Percentiles rank a stretch among this genome's conserved stretches.
Evolutionary conservation across 2,329 filamentous ascomycete species (phyloP).

Genomic region (Penicillium decumbens): DNA sequence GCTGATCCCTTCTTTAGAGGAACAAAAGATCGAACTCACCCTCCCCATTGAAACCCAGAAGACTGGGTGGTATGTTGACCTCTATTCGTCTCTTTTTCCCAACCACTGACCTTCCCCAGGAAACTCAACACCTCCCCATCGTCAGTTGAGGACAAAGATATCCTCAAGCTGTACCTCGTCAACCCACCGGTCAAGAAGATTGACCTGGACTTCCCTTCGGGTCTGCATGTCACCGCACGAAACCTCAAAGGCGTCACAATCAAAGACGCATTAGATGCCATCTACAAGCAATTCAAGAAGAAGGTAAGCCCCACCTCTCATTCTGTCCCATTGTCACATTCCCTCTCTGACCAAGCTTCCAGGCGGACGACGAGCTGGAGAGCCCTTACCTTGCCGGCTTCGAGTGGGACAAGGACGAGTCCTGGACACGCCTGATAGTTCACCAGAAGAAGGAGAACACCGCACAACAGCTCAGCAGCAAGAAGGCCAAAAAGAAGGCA

Average conservation of each 20-base stretch:
- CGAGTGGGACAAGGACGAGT: slow-evolving; percentile 93
- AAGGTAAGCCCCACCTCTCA: slow-evolving; percentile 59
- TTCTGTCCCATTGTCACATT: neutral
- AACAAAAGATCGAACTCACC: slow-evolving; percentile 29
- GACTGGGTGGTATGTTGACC: slow-evolving; percentile 30
- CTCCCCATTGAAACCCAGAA: slow-evolving; percentile 37
- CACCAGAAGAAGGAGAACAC: slow-evolving; percentile 72
- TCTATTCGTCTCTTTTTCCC: neutral
- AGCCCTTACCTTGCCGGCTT: slow-evolving; percentile 85
- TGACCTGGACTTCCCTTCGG: slow-evolving; percentile 84
- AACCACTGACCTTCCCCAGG: slow-evolving; percentile 49
- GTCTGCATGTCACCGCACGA: slow-evolving; percentile 79
- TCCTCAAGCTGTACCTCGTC: slow-evolving; percentile 75
- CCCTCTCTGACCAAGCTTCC: slow-evolving; percentile 1
- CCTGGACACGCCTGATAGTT: slow-evolving; percentile 80
- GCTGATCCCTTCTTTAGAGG: slow-evolving; percentile 18
- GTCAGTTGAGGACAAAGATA: slow-evolving; percentile 74
- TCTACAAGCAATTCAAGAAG: slow-evolving; percentile 96
- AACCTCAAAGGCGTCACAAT: slow-evolving; percentile 94
- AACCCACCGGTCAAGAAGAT: slow-evolving; percentile 87
- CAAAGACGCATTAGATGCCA: slow-evolving; percentile 92
- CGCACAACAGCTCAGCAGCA: slow-evolving; percentile 40
- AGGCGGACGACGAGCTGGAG: slow-evolving; percentile 90
- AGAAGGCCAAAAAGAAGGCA: slow-evolving; percentile 55
- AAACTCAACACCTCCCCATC: slow-evolving; percentile 85